These are phyloP conservation scores for Pelargonium myrrhifolium DNA, from an alignment of 441 rosid species.

Conservation along the genomic window DNA sequence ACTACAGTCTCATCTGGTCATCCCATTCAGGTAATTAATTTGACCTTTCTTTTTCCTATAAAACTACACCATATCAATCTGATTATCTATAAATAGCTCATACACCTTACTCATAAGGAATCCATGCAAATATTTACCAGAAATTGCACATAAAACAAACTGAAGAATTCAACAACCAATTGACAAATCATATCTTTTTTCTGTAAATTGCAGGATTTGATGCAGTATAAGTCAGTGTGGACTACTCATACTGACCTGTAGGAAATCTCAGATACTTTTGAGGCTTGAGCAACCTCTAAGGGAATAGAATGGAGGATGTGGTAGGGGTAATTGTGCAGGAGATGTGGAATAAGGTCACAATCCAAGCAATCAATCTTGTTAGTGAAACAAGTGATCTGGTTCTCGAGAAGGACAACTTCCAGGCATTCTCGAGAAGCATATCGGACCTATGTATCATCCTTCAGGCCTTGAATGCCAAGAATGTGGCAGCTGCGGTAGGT, in stretches of 20 bases:
- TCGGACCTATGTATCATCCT: slow-evolving; percentile 26
- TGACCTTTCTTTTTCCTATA: neutral
- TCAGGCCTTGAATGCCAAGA: slow-evolving; percentile 24
- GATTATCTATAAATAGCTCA: neutral
- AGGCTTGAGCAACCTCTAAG: neutral
- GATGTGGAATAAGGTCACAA: slow-evolving; percentile 30
- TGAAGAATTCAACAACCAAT: too few relatives aligned
- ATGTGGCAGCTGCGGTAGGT: slow-evolving; percentile 32
- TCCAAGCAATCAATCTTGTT: slow-evolving; percentile 28
- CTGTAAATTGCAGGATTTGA: neutral
- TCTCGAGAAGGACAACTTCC: slow-evolving; percentile 31
- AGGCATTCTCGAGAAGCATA: slow-evolving; percentile 30
- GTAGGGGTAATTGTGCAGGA: slow-evolving; percentile 33
- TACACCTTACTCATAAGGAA: neutral
- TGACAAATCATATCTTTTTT: too few relatives aligned
- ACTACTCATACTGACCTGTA: neutral
- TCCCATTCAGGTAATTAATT: neutral
- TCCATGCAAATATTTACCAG: neutral
- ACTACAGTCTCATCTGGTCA: too few relatives aligned
- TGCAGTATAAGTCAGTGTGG: neutral
- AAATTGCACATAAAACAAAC: neutral
- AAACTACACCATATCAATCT: neutral
- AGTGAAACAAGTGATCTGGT: slow-evolving; percentile 32
- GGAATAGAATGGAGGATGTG: slow-evolving; percentile 26
- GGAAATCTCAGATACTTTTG: neutral